Conservation (phyloP, 2,329 filamentous ascomycete species). For the Neofusicoccum sp. region DNA sequence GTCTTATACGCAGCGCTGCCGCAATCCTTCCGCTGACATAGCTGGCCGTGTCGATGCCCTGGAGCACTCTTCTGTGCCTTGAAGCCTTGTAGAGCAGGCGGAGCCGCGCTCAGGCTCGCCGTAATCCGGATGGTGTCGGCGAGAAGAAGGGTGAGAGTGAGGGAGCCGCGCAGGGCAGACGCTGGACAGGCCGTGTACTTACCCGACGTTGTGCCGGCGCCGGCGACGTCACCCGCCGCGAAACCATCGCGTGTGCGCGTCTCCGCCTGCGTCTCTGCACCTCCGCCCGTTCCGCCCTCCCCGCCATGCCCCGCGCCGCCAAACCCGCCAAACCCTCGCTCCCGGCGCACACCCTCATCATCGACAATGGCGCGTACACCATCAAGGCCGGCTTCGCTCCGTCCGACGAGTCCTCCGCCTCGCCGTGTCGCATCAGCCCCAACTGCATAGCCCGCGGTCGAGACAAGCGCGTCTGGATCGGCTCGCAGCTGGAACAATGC, state of each 20-base stretch:
- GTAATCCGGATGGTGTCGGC: too few species aligned
- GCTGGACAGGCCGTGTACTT: too few species aligned
- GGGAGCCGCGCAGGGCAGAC: neutral
- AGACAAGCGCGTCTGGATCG: slow-evolving; percentile 75
- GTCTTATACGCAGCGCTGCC: too few species aligned
- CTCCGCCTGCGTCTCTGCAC: neutral
- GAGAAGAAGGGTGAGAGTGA: neutral
- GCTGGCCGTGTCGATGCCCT: too few species aligned
- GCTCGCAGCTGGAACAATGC: slow-evolving; percentile 73
- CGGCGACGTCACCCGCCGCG: slow-evolving; percentile 7
- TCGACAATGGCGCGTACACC: slow-evolving; percentile 91
- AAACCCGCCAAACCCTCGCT: slow-evolving; percentile 7
- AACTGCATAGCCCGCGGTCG: slow-evolving; percentile 83
- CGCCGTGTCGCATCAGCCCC: slow-evolving; percentile 67
- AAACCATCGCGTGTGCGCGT: too few species aligned
- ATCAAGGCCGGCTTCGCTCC: slow-evolving; percentile 80
- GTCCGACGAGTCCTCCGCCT: slow-evolving; percentile 23
- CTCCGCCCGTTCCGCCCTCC: neutral
- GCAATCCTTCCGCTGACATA: too few species aligned
- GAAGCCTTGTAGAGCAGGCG: too few species aligned
- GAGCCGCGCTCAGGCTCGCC: too few species aligned
- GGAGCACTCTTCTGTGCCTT: too few species aligned
- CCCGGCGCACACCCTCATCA: slow-evolving; percentile 63
- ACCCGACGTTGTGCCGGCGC: neutral
- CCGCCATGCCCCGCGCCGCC: slow-evolving; percentile 15